Evolutionary conservation across 2,329 filamentous ascomycete species (phyloP).

Genomic region (Ampelomyces quisqualis): DNA sequence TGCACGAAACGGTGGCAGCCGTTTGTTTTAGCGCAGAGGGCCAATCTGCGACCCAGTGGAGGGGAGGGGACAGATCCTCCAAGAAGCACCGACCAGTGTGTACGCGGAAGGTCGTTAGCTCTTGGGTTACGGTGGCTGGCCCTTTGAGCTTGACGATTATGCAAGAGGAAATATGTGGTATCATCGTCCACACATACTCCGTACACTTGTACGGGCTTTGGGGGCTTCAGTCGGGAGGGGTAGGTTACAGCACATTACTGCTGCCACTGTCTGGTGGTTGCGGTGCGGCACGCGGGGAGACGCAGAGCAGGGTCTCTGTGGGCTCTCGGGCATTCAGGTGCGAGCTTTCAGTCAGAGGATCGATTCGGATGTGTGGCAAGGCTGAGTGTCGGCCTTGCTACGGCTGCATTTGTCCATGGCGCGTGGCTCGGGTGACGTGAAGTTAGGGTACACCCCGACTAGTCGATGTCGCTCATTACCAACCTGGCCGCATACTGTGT

Average conservation of each 20-base stretch:
- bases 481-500: conserved; percentile 10
- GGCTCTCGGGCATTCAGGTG: conserved; percentile 13
- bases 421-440: conserved; percentile 15
- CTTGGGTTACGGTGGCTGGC: conserved; percentile 9
- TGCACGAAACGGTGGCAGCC: conserved; percentile 37
- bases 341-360: too few relatives aligned
- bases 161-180: conserved; percentile 8
- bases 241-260: conserved; percentile 28
- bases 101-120: conserved; percentile 14
- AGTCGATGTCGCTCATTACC: conserved; percentile 23
- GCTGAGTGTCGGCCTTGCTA: conserved; percentile 34
- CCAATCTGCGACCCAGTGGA: conserved; percentile 23
- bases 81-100: conserved; percentile 7
- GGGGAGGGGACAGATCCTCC: conserved; percentile 12
- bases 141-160: conserved; percentile 1
- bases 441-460: conserved; percentile 9
- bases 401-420: conserved; percentile 14
- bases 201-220: background rate
- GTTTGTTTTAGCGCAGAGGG: conserved; percentile 34
- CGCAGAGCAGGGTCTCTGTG: conserved; percentile 22
- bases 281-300: conserved; percentile 9
- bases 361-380: conserved; percentile 28
- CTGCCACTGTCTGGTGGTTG: conserved; percentile 19
- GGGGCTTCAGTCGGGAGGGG: conserved; percentile 15
- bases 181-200: conserved; percentile 5